A percentile compares a stretch with the other conserved stretches of the same genome.
Conservation (phyloP, 2,329 filamentous ascomycete genomes). For the Orbilia blumenaviensis region DNA sequence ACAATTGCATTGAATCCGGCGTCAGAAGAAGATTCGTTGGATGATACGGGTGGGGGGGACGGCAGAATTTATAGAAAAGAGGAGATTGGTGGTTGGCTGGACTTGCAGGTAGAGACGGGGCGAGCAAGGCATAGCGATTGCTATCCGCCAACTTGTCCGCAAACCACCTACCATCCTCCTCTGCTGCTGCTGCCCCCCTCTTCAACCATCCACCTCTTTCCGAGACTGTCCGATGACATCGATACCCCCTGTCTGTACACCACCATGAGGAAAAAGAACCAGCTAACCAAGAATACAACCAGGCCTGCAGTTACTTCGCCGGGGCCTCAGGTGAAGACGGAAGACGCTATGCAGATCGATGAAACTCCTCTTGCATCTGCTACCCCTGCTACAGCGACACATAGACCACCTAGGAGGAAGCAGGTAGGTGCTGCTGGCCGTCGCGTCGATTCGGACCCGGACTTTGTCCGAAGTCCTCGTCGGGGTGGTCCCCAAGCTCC, state of each 20-base stretch:
- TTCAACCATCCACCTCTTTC: background rate
- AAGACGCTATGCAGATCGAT: conserved; percentile 34
- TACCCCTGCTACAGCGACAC: background rate
- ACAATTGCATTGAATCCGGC: no score
- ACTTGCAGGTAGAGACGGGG: no score
- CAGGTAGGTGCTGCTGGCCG: conserved; percentile 5
- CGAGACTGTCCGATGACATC: background rate
- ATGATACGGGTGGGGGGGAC: no score
- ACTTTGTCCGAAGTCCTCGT: conserved; percentile 22
- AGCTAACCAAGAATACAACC: background rate
- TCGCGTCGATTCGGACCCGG: conserved; percentile 34
- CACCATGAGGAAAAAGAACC: background rate
- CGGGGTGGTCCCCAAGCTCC: background rate
- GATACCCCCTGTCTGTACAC: background rate
- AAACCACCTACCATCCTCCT: no score
- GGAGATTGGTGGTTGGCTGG: no score
- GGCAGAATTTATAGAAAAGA: no score
- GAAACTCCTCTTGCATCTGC: conserved; percentile 11
- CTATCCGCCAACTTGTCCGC: no score
- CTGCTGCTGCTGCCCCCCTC: background rate
- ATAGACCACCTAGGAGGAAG: conserved; percentile 15
- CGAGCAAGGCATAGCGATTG: no score
- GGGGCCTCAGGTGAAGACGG: conserved; percentile 7
- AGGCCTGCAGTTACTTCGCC: background rate
- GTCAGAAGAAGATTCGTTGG: no score